phyloP scores from a whole-genome alignment of 192 early-diverging fungal species.

The Gamsiella multidivaricata region DNA sequence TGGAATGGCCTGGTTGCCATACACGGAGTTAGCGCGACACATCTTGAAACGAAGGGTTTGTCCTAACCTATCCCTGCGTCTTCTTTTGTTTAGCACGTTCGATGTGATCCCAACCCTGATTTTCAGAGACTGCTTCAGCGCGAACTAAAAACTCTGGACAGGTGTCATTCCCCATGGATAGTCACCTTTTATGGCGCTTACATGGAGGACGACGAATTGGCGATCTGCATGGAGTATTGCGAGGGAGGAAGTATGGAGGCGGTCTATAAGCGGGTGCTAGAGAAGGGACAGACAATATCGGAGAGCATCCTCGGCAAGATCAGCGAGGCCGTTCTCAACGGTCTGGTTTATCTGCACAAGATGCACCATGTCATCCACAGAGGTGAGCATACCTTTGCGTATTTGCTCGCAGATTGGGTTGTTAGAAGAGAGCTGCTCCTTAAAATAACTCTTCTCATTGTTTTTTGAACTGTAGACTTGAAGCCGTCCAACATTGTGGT shows the following conservation, averaged over 20 bases:
- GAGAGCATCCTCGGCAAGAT: conserved; percentile 92
- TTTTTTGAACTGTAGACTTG: conserved; percentile 77
- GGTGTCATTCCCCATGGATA: conserved; percentile 92
- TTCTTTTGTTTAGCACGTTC: conserved; percentile 35
- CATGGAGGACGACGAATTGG: conserved; percentile 83
- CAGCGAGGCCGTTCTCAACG: conserved; percentile 88
- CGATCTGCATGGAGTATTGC: conserved; percentile 98
- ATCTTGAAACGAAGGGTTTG: no score
- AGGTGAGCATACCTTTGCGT: conserved; percentile 63
- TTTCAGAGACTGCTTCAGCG: conserved; percentile 88
- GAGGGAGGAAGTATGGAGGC: conserved; percentile 92
- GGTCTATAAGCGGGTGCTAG: conserved; percentile 82
- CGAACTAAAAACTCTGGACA: conserved; percentile 90
- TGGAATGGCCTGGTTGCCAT: no score
- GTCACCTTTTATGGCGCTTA: conserved; percentile 96
- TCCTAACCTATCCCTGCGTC: neutral
- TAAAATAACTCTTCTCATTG: neutral
- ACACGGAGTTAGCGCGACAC: no score
- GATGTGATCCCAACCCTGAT: conserved; percentile 59
- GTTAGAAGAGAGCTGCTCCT: no score
- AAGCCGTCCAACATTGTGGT: conserved; percentile 99
- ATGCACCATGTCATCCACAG: conserved; percentile 90
- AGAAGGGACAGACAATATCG: conserved; percentile 81
- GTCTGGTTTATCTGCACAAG: conserved; percentile 89
- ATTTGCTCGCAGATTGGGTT: no score